Base-by-base conservation (phyloP, 352 stramenopile genomes). In the Pythium sp. region DNA sequence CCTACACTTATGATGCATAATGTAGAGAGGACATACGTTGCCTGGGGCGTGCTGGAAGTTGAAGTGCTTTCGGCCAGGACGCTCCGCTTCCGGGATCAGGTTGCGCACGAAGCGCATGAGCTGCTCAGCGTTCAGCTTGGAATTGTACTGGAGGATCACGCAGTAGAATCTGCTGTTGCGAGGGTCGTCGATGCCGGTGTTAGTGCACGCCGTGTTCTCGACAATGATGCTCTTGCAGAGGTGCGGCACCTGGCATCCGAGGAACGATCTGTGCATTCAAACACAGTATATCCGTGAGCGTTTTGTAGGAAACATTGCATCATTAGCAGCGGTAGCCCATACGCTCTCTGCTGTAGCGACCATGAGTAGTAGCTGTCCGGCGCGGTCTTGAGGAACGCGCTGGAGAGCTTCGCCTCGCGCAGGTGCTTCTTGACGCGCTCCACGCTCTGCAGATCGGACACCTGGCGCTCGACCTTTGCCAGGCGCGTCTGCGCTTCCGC, bases 211-310 rank as follows among this genome's bases (percentile, higher is more conserved):
- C 58, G 86, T 89, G 74, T 97, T 97, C 68, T 97, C 86, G 34
- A 97, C 86, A 63, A 97, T 85, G 65, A 97, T 97, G 67, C 85
- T 95, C 75, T 97, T 97, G 76, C 89, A 97, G 34, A 97, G 71
- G 60, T 97, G 89, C 47, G 79, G 73, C 28, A 84, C 73, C 14
- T 71, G 65, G 67, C 86, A 93, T 15, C 82, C 68, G 24, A 97
- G 72, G 51, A 94, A 80, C 46, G 73, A 66, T n/a, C 86, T 93
- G 60, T 32, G 22, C 46, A 28, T 57, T 11, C 5, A 28, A 7
- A 46, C 18, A 14, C 15, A 47, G 47, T 9, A 20, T 61, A 38
- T 32, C n/a, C 20, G 47, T 28, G 22, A 18, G n/a, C 3, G 14
- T 58, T 5, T 34, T 41, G 34, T 15, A 41, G 14, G 14, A 41